Conservation (phyloP, 2,329 filamentous ascomycete genomes). For the Aspergillus spinulosporus region DNA sequence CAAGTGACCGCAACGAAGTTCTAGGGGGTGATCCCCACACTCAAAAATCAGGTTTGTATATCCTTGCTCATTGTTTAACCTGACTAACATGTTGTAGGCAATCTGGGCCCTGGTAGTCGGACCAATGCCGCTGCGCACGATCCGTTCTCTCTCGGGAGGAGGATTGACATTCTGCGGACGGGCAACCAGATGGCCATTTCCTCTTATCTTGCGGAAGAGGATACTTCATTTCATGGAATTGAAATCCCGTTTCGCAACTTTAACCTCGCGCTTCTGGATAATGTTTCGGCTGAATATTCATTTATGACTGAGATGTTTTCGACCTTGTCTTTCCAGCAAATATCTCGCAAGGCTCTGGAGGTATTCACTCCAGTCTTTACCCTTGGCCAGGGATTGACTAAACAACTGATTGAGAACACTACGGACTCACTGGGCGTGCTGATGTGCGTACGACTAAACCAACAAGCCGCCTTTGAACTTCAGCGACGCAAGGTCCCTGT, state of each 20-base stretch:
- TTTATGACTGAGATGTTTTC: conserved; percentile 91
- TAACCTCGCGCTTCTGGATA: conserved; percentile 90
- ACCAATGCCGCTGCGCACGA: conserved; percentile 61
- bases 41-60: conserved; percentile 55
- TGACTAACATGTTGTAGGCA: conserved; percentile 28
- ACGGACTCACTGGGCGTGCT: conserved; percentile 84
- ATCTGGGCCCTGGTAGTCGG: conserved; percentile 40
- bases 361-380: conserved; percentile 88
- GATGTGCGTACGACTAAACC: conserved; percentile 89
- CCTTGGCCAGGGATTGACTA: conserved; percentile 75
- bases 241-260: conserved; percentile 92
- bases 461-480: conserved; percentile 90
- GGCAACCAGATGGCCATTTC: conserved; percentile 74
- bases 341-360: conserved; percentile 79
- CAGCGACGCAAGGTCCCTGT: conserved; percentile 88
- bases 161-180: conserved; percentile 77
- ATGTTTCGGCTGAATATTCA: conserved; percentile 90
- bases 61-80: background rate
- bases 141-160: conserved; percentile 82
- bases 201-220: conserved; percentile 88
- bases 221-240: conserved; percentile 79
- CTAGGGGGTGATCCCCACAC: conserved; percentile 75
- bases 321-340: conserved; percentile 70
- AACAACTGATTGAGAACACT: conserved; percentile 70
- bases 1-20: conserved; percentile 78